A percentile compares a stretch with the other conserved stretches of the same genome.
Conservation (phyloP, 2,329 filamentous ascomycete genomes). For the Aspergillus sp. region DNA sequence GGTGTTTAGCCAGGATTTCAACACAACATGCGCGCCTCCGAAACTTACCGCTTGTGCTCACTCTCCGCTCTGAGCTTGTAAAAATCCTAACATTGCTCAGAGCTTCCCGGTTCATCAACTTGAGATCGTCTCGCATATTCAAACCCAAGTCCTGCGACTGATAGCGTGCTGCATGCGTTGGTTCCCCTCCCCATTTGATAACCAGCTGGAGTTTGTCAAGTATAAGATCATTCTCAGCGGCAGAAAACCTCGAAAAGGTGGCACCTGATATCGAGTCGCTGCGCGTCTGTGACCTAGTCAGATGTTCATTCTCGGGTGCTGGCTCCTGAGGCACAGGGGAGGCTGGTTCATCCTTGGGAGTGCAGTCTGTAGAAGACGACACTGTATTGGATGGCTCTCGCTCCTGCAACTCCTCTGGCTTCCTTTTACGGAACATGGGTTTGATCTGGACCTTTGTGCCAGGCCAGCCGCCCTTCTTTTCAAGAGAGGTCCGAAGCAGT, state of each 20-base stretch:
- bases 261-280: slow-evolving; percentile 86
- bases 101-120: slow-evolving; percentile 87
- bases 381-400: slow-evolving; percentile 19
- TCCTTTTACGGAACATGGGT: slow-evolving; percentile 94
- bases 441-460: slow-evolving; percentile 99
- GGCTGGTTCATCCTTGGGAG: slow-evolving; percentile 19
- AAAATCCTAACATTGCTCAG: slow-evolving; percentile 92
- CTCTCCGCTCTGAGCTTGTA: slow-evolving; percentile 90
- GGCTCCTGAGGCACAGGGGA: slow-evolving; percentile 19
- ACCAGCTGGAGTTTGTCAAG: slow-evolving; percentile 96
- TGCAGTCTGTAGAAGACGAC: slow-evolving; percentile 7
- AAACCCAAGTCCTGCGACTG: slow-evolving; percentile 92
- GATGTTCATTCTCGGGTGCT: slow-evolving; percentile 25
- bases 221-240: slow-evolving; percentile 86
- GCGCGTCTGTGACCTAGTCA: slow-evolving; percentile 55
- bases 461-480: slow-evolving; percentile 89
- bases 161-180: slow-evolving; percentile 94
- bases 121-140: slow-evolving; percentile 92
- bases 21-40: neutral
- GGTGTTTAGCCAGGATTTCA: slow-evolving; percentile 10
- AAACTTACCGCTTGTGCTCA: slow-evolving; percentile 71
- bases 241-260: slow-evolving; percentile 90
- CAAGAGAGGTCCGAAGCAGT: slow-evolving; percentile 77
- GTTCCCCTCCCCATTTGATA: slow-evolving; percentile 98
- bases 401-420: slow-evolving; percentile 56